Evolutionary conservation across 148 eudicot species (phyloP), one percentile per base, ranked within the genome.

Genomic region (Selenicereus undatus): DNA sequence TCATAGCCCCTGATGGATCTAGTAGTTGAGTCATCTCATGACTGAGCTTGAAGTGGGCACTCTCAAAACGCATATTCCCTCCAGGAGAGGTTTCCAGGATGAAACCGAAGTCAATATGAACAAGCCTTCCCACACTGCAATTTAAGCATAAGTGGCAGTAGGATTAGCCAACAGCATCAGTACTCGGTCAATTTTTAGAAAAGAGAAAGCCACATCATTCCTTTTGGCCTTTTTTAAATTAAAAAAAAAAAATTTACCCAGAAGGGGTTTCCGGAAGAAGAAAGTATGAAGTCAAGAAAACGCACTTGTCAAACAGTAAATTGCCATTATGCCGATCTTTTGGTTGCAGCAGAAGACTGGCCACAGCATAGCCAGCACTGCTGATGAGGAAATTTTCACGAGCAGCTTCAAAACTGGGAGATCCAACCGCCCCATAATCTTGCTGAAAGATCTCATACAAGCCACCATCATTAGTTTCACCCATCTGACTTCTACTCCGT

Each of bases 1-100:
- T 97, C 99, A 94, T 97, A 64, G 85, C 86, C 80, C 99, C 99
- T 11, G 99, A 97, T 64, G 99, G 99, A 81, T 97, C 98, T 54
- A 97, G 95, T 74, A 97, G 84, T 85, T 97, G 99, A 73, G 99
- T 97, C 99, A 97, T 97, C 87, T 97, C 99, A 81, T 97, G 99
- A 89, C 99, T 97, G 76, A 97, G 89, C 91, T 97, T 97, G 80
- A 97, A 97, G 81, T 93, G 97, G 73, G 98, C 98, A 75, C 97
- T 94, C 87, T 97, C 99, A 51, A 97, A 97, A 30, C 98, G 97
- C 99, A 94, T 94, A 83, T 94, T 97, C 73, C 90, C 90, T 82
- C 99, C 99, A 75, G 98, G 98, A 54, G 99, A 97, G 48, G 95
- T 97, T 86, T 97, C 98, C 87, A 97, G 86, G 82, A 97, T 94